Evolutionary conservation across 768 basidiomycete species (phyloP), one percentile per base, ranked within the genome.

Genomic region (Termitomyces sp.): DNA sequence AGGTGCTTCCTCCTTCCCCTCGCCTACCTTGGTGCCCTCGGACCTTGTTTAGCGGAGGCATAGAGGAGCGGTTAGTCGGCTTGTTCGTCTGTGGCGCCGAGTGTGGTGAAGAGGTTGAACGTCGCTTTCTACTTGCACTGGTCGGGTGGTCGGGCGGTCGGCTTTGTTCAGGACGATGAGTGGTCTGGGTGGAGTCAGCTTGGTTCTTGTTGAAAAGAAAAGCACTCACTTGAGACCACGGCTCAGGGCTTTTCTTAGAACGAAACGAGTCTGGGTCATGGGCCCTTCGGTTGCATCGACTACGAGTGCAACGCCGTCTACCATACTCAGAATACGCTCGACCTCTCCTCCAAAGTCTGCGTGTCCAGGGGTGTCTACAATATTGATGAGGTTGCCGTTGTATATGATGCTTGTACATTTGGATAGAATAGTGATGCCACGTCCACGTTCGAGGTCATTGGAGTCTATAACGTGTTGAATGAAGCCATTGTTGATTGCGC

Each of bases 1-100:
- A 95, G 95, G 80, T 98, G 95, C 81, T 95, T 98, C 95, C 95
- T n/a, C n/a, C n/a, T n/a, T n/a, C n/a, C n/a, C n/a, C n/a, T n/a
- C n/a, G n/a, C n/a, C n/a, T n/a, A n/a, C n/a, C n/a, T n/a, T n/a
- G n/a, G n/a, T n/a, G n/a, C n/a, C n/a, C n/a, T n/a, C n/a, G n/a
- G n/a, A 16, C 79, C 80, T 64, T 80, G 76, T 54, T 81, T 80
- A 4, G 78, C 79, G 33, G 78, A 80, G 13, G 79, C 77, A 60
- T 81, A 81, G 55, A 81, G 73, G 0, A 81, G 67, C 12, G 80
- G 80, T 54, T 81, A 81, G 13, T 81, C 79, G 46, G 76, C 78
- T 58, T 81, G 80, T 61, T 80, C 80, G 55, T 81, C 80, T 1
- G 77, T 75, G 2, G 79, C 80, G 16, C 78, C 80, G 5, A 81